Base-by-base conservation (phyloP, 192 early-diverging fungal species). In the Helicostylum pulchrum region DNA sequence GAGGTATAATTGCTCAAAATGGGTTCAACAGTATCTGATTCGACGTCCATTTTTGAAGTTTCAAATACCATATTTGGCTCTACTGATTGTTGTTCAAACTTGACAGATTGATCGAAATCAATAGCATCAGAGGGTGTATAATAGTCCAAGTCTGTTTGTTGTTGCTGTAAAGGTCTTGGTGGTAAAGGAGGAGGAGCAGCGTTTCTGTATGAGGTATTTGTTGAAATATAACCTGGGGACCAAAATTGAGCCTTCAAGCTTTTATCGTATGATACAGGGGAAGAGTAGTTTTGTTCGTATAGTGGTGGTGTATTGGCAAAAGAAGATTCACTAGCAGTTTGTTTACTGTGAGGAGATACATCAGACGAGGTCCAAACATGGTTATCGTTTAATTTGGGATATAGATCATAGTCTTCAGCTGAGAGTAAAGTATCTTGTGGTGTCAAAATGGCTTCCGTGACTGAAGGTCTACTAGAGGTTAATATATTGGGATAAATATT, bases 401-500 rank as follows among this genome's bases (percentile, higher is more conserved):
- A 51, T 39, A 50, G 48, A 15, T 62, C 48, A 11, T 51, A 48
- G 19, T 51, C 47, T 14, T 19, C 46, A 9, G 23, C 14, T 14
- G 20, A 7, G 15, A 26, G 23, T 14, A 11, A 23, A 42, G 17
- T 21, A 12, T 45, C 19, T 52, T 49, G 19, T 17, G 62, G 50
- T 42, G 49, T 19, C 46, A 53, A 7, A 15, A 23, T 31, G 12
- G 26, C 10, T 30, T 21, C 17, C 11, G 17, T 48, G 10, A 30
- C 9, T 10, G 23, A 21, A 20, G 23, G 20, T 52, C 21, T 36
- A 34, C 34, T n/a, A 11, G 45, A 19, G 2, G 26, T 26, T 15
- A 32, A 4, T 17, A 69, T 62, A 6, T 26, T 31, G 3, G 68
- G 68, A 30, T 70, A 70, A 1, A 70, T 49, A n/a, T 43, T 63